A percentile compares a stretch with the other conserved stretches of the same genome.
Conservation (phyloP, 495 filamentous ascomycete genomes). For the Aspergillus baeticus region DNA sequence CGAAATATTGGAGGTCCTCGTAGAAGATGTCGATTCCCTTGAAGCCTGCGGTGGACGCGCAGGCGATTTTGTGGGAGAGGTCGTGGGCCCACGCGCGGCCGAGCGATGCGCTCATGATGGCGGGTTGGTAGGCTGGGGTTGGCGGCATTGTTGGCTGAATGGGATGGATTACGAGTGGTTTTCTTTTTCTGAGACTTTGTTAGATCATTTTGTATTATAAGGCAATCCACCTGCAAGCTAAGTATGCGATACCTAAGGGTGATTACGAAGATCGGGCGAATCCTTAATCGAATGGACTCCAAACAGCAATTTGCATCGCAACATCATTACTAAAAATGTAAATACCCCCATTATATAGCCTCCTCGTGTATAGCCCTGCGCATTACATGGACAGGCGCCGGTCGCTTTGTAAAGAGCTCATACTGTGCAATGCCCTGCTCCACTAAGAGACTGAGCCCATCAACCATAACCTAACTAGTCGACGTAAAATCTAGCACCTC, state of each 20-base stretch:
- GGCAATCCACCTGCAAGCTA: too few relatives aligned
- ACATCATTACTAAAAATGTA: too few relatives aligned
- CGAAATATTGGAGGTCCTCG: slow-evolving; percentile 65
- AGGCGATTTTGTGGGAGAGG: slow-evolving; percentile 58
- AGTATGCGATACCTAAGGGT: too few relatives aligned
- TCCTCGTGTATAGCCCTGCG: slow-evolving; percentile 15
- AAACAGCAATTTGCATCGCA: too few relatives aligned
- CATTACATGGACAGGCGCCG: slow-evolving; percentile 68
- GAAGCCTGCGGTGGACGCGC: slow-evolving; percentile 59
- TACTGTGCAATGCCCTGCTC: slow-evolving; percentile 76
- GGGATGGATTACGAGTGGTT: too few relatives aligned
- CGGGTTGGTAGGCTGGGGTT: slow-evolving; percentile 13
- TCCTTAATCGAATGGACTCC: too few relatives aligned
- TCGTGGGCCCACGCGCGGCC: slow-evolving; percentile 61
- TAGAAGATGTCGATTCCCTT: slow-evolving; percentile 70
- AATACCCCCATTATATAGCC: too few relatives aligned
- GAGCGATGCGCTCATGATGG: slow-evolving; percentile 62
- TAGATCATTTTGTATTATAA: too few relatives aligned
- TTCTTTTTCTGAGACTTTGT: too few relatives aligned
- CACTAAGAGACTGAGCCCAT: slow-evolving; percentile 65
- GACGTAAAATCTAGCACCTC: too few relatives aligned
- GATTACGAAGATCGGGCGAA: too few relatives aligned
- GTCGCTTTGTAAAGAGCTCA: slow-evolving; percentile 69
- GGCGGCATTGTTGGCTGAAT: too few relatives aligned
- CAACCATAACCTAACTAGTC: slow-evolving; percentile 63